Evolutionary conservation across 306 rosid genomes (phyloP), one percentile per base, ranked within the genome.

Genomic region (Glycine latifolia): DNA sequence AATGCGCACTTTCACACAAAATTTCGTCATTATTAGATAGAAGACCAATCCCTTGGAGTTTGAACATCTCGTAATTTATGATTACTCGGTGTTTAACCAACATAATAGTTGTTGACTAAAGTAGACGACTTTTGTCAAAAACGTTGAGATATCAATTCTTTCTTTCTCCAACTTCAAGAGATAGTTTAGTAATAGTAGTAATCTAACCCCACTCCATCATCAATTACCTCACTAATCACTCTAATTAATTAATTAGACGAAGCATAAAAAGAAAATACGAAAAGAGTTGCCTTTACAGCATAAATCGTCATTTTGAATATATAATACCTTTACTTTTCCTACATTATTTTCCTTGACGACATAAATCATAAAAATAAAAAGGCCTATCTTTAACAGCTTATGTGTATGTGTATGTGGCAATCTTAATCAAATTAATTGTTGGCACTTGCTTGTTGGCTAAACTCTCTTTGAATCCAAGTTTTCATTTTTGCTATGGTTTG

Each of bases 401-500:
- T 7, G 20, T 0, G 20, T 20, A 20, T 20, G 11, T n/a, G 70
- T 65, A 65, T 15, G 74, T 69, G 41, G 41, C 74, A 69, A 69
- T 86, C 39, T 26, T 50, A 26, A 67, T 81, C 73, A 81, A 78
- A 62, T 61, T 63, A 81, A 70, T 39, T 78, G 49, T 81, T 71
- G 80, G 75, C 77, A 62, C 76, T 84, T 74, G 26, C 66, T 81
- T 78, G 47, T 71, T 78, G 13, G 73, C 82, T 80, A 86, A 90
- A 87, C 86, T 90, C 88, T 86, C 95, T 91, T 91, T 82, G 83
- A 90, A 87, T 90, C 89, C 56, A 94, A 90, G 97, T 85, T 75
- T 88, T 65, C 46, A 76, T 59, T 75, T 33, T 37, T 11, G 66
- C 72, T 47, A 79, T 62, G 76, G 86, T 17, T 49, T 5, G 61